phyloP scores from a whole-genome alignment of 164 flowering plant species.

The Magnolia officinalis region DNA sequence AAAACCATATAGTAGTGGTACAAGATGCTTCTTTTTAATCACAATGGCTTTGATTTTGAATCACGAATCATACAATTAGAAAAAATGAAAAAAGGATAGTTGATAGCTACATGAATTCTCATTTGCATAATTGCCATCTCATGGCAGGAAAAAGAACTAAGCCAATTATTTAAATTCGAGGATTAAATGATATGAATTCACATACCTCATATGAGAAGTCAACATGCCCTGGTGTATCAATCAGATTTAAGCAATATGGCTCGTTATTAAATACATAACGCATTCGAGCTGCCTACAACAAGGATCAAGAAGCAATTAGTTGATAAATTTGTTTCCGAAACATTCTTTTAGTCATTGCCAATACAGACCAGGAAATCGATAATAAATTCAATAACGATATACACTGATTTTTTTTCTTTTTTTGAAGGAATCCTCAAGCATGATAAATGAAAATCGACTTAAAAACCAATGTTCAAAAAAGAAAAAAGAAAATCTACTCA shows the following conservation, averaged over 20 bases:
- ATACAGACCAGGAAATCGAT: neutral
- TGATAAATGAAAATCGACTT: too few relatives aligned
- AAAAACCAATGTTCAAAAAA: too few relatives aligned
- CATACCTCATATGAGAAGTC: constrained; percentile 97
- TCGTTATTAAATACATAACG: constrained; percentile 54
- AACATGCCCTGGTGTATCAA: constrained; percentile 98
- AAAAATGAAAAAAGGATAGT: neutral
- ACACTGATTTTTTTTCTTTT: too few relatives aligned
- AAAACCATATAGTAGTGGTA: neutral
- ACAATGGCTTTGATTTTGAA: neutral
- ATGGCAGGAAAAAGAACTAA: neutral
- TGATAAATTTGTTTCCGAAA: neutral
- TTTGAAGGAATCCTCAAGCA: too few relatives aligned
- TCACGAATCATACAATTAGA: neutral
- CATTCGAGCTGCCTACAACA: constrained; percentile 90
- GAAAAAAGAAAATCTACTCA: neutral
- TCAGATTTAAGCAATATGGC: constrained; percentile 81
- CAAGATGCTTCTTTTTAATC: neutral
- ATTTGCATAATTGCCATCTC: constrained; percentile 1
- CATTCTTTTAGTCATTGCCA: neutral
- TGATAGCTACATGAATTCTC: neutral
- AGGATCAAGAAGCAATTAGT: constrained; percentile 4
- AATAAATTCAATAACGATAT: neutral
- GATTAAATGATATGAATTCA: neutral
- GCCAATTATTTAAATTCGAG: neutral